phyloP scores from a whole-genome alignment of 164 flowering plant genomes.

The Tetracentron sinense region DNA sequence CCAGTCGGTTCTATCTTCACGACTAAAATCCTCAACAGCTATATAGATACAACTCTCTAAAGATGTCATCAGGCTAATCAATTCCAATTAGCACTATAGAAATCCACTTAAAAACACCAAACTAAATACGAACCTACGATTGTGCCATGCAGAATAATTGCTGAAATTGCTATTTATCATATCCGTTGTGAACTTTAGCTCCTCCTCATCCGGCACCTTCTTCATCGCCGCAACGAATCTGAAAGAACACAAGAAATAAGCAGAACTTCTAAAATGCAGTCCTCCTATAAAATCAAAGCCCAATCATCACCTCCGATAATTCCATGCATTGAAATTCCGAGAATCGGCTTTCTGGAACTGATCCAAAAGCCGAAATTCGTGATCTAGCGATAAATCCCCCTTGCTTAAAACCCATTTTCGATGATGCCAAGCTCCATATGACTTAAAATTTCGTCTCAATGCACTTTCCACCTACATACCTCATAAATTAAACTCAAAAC shows the following conservation, averaged over 20 bases:
- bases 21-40: too few species aligned
- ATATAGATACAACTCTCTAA: background rate
- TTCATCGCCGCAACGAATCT: slow-evolving; percentile 74
- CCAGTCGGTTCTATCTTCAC: too few species aligned
- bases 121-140: slow-evolving; percentile 52
- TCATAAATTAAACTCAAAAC: too few species aligned
- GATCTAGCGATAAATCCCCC: slow-evolving; percentile 61
- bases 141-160: slow-evolving; percentile 97
- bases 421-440: slow-evolving; percentile 94
- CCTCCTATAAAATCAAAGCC: background rate
- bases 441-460: slow-evolving; percentile 65
- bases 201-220: slow-evolving; percentile 65
- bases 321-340: slow-evolving; percentile 93
- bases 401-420: slow-evolving; percentile 83
- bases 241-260: slow-evolving; percentile 5
- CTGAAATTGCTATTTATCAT: slow-evolving; percentile 76
- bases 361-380: slow-evolving; percentile 59
- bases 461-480: slow-evolving; percentile 72
- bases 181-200: slow-evolving; percentile 61
- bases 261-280: background rate
- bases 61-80: background rate
- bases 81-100: background rate
- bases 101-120: background rate
- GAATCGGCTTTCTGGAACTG: slow-evolving; percentile 62
- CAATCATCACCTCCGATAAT: slow-evolving; percentile 60